Evolutionary conservation across 345 rosid species (phyloP).

Genomic region (Arabidopsis arenosa): DNA sequence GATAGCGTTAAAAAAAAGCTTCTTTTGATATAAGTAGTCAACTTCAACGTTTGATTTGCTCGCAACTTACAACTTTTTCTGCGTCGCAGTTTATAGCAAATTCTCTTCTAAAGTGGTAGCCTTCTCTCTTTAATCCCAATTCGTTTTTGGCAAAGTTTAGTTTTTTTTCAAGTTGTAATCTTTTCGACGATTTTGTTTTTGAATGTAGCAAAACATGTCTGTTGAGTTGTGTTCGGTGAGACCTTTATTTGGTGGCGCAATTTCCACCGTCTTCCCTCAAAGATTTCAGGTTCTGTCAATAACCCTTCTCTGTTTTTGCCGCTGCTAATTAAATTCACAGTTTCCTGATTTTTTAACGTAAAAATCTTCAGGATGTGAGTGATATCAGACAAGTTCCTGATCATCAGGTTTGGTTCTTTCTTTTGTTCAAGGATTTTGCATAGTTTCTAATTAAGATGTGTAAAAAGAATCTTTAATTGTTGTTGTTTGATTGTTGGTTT

Average conservation of each 20-base stretch:
- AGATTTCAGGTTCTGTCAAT: constrained; percentile 61
- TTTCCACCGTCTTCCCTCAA: constrained; percentile 53
- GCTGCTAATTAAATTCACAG: neutral
- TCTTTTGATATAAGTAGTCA: neutral
- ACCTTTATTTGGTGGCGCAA: constrained; percentile 73
- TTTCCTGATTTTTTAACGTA: neutral
- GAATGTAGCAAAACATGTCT: constrained; percentile 48
- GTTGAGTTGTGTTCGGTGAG: constrained; percentile 48
- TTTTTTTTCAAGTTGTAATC: constrained; percentile 3
- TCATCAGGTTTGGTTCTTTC: constrained; percentile 61
- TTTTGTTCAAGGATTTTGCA: neutral
- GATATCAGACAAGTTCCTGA: constrained; percentile 72
- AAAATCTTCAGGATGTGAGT: constrained; percentile 66
- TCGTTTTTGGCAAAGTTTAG: neutral
- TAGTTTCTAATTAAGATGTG: neutral
- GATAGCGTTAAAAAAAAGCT: neutral
- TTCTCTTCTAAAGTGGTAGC: neutral
- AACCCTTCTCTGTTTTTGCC: neutral
- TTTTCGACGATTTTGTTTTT: neutral
- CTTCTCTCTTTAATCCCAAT: neutral
- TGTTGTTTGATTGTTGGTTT: constrained; percentile 20
- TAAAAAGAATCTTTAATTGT: neutral
- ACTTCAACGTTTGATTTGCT: neutral
- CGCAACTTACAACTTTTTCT: neutral
- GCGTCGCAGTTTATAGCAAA: too few species aligned